These are phyloP conservation scores for Smittium culicis DNA, from an alignment of 371 early-diverging fungal species.

Conservation along the genomic window DNA sequence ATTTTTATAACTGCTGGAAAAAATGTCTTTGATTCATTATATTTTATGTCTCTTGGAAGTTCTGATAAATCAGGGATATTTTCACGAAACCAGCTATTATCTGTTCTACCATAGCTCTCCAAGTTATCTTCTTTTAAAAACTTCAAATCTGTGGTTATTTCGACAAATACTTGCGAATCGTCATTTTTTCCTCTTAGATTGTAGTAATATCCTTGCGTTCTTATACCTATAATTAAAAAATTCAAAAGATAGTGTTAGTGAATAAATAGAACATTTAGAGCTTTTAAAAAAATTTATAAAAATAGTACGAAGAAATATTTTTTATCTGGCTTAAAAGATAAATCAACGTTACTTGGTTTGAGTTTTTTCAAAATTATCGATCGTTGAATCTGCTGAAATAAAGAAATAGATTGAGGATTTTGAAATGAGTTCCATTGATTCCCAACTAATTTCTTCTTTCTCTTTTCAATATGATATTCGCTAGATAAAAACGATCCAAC, in stretches of 20 bases:
- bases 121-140: slow-evolving; percentile 10
- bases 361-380: slow-evolving; percentile 5
- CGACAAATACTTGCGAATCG: neutral
- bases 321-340: too few relatives aligned
- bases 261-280: too few relatives aligned
- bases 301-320: too few relatives aligned
- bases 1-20: slow-evolving; percentile 6
- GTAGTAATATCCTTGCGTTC: slow-evolving; percentile 6
- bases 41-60: slow-evolving; percentile 1
- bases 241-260: too few relatives aligned
- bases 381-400: slow-evolving; percentile 10
- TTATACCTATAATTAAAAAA: slow-evolving; percentile 1
- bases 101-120: slow-evolving; percentile 14
- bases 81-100: slow-evolving; percentile 14
- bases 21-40: neutral
- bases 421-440: slow-evolving; percentile 2
- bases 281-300: too few relatives aligned
- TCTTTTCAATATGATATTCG: slow-evolving; percentile 8
- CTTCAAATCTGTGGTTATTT: slow-evolving; percentile 14
- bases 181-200: slow-evolving; percentile 1
- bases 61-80: neutral
- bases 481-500: slow-evolving; percentile 5
- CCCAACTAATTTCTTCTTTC: slow-evolving; percentile 4
- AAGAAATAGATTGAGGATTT: neutral
- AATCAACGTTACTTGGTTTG: neutral